These are phyloP conservation scores for Aspergillus felis DNA, from an alignment of 2,329 filamentous ascomycete genomes.

Conservation along the genomic window DNA sequence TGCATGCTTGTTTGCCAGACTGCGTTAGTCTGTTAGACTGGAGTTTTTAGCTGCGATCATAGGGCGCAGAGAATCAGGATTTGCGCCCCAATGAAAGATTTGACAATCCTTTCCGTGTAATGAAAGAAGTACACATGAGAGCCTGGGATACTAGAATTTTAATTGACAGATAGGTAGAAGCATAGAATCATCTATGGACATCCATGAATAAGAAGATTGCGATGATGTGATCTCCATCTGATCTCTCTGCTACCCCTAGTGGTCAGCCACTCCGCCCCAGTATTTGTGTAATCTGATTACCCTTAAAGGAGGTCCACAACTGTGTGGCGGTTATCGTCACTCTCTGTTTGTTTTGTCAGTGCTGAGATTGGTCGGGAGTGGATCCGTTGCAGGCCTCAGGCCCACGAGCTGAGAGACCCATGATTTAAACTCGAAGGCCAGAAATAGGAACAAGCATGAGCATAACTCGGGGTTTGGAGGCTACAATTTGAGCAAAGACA, in stretches of 20 bases:
- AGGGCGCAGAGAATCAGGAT: neutral
- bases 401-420: neutral
- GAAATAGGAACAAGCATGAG: neutral
- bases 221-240: neutral
- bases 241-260: neutral
- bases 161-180: neutral
- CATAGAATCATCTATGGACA: neutral
- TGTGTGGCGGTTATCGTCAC: constrained; percentile 6
- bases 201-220: neutral
- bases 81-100: neutral
- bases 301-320: constrained; percentile 2
- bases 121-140: neutral
- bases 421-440: neutral
- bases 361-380: neutral
- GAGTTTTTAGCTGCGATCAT: neutral
- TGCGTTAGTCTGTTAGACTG: neutral
- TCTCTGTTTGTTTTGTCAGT: neutral
- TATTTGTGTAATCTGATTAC: neutral
- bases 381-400: neutral
- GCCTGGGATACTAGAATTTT: neutral
- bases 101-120: too few relatives aligned
- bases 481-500: neutral
- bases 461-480: neutral
- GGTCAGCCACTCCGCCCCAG: neutral
- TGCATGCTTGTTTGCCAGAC: neutral